Base-by-base conservation (phyloP, 768 basidiomycete genomes). In the Pluteus cervinus region DNA sequence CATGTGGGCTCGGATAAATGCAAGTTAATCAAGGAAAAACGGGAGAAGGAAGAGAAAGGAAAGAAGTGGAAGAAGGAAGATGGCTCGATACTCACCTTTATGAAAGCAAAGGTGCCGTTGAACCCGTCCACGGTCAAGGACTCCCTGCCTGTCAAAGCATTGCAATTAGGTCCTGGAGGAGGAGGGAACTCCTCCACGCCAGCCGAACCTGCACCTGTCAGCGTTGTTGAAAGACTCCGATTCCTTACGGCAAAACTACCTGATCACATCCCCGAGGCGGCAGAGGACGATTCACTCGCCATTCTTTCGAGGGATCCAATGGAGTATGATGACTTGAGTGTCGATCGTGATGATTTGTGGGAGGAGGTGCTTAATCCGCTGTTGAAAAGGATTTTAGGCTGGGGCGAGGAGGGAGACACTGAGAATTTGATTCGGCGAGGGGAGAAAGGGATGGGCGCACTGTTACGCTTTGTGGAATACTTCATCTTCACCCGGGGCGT, bases 271-370 rank as follows among this genome's bases (percentile, higher is more conserved):
- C 44, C 40, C 11, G 41, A 39, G 39, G 52, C 22, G 11, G 22
- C 32, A n/a, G 32, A 40, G 3, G 26, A 4, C 4, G 46, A 49
- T 18, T 22, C 12, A 11, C 39, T 53, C 10, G 42, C 42, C 2
- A 20, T 40, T 17, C 37, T 22, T 29, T 5, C 31, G 12, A 29
- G 37, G 7, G 33, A 44, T 26, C 46, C 44, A 24, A 24, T 4
- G 18, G 20, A 16, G 3, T 34, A 30, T 14, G 46, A 49, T 44
- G 29, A 44, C 26, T 31, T 33, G 0, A 22, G 15, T n/a, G 14
- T 46, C 3, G 16, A 17, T 14, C 37, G 36, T 7, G 45, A 53
- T 17, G 51, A 56, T 3, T 39, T 56, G 9, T 58, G 51, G 53
- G 54, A 58, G 31, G 36, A 16, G 14, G 30, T 36, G 2, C 29